Conservation (phyloP, 1,284 basidiomycete species). For the Earliella scabrosa region DNA sequence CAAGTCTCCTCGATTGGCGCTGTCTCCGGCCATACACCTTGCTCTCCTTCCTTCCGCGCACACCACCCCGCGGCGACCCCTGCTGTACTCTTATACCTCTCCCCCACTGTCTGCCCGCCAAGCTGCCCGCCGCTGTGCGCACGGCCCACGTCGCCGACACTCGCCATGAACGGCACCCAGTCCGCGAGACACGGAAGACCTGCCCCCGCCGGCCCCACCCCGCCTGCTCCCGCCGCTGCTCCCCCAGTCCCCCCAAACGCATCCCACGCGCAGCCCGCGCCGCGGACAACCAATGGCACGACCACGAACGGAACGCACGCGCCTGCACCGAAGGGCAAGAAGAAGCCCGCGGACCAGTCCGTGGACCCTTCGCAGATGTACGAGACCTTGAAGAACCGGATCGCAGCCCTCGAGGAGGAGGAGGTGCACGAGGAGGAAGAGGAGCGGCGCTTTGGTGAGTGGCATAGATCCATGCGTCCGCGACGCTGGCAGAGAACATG, state of each 20-base stretch:
- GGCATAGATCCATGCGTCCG: background rate
- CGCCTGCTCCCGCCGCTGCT: constrained; percentile 54
- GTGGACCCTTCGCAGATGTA: constrained; percentile 84
- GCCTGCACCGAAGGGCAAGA: constrained; percentile 48
- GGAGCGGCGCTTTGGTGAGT: constrained; percentile 72
- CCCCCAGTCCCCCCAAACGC: constrained; percentile 48
- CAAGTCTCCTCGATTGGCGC: constrained; percentile 3
- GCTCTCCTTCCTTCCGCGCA: background rate
- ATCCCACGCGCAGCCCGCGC: constrained; percentile 26
- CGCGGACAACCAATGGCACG: constrained; percentile 33
- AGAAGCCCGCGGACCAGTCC: constrained; percentile 70
- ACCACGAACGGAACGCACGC: constrained; percentile 37
- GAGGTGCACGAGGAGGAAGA: constrained; percentile 84
- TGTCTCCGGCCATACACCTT: background rate
- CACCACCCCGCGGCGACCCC: constrained; percentile 4
- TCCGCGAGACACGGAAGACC: constrained; percentile 38
- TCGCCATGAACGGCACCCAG: constrained; percentile 47
- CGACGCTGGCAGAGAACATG: background rate
- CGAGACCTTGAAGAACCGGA: constrained; percentile 81
- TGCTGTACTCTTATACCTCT: constrained; percentile 5
- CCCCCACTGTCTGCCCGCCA: constrained; percentile 4
- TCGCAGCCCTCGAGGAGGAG: constrained; percentile 84
- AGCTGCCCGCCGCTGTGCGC: constrained; percentile 5
- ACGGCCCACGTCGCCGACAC: background rate
- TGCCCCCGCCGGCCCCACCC: constrained; percentile 61